Percentiles rank a stretch among this genome's conserved stretches.
These are phyloP conservation scores for Monosporascus cannonballus DNA, from an alignment of 2,329 filamentous ascomycete species.

Conservation along the genomic window DNA sequence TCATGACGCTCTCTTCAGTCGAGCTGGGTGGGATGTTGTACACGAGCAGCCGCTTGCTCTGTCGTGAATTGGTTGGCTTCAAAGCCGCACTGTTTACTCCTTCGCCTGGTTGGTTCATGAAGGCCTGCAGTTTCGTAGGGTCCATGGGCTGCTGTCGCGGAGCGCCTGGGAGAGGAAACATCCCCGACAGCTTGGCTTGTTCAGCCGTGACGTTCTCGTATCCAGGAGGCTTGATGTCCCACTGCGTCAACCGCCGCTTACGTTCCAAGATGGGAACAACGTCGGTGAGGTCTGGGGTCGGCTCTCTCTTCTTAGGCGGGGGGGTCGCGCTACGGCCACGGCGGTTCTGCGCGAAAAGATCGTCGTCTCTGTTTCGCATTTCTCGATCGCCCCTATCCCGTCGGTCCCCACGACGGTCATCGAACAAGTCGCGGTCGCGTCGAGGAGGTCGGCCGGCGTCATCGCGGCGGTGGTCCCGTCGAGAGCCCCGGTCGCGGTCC, in stretches of 20 bases:
- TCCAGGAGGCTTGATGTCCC: slow-evolving; percentile 97
- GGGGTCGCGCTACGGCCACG: slow-evolving; percentile 72
- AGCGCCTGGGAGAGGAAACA: slow-evolving; percentile 96
- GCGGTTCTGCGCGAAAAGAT: slow-evolving; percentile 43
- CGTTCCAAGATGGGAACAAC: slow-evolving; percentile 76
- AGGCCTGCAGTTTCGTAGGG: slow-evolving; percentile 85
- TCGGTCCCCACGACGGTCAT: slow-evolving; percentile 47
- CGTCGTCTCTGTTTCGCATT: slow-evolving; percentile 42
- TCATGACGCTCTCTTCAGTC: slow-evolving; percentile 69
- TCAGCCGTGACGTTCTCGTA: slow-evolving; percentile 98
- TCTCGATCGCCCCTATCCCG: slow-evolving; percentile 35
- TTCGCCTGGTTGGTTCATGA: slow-evolving; percentile 84
- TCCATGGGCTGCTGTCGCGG: slow-evolving; percentile 95
- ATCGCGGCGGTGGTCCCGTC: slow-evolving; percentile 38
- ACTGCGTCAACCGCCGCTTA: slow-evolving; percentile 91
- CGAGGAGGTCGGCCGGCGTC: slow-evolving; percentile 55
- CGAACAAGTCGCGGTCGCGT: slow-evolving; percentile 55
- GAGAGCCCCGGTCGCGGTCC: slow-evolving; percentile 53
- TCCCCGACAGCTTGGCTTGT: slow-evolving; percentile 96
- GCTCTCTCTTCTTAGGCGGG: slow-evolving; percentile 84
- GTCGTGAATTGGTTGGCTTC: slow-evolving; percentile 87
- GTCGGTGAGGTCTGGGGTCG: slow-evolving; percentile 90
- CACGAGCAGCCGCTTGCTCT: slow-evolving; percentile 86
- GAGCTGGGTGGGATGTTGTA: slow-evolving; percentile 70
- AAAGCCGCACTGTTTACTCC: slow-evolving; percentile 69